These are phyloP conservation scores for Aspergillus affinis DNA, from an alignment of 495 filamentous ascomycete species.

Conservation along the genomic window DNA sequence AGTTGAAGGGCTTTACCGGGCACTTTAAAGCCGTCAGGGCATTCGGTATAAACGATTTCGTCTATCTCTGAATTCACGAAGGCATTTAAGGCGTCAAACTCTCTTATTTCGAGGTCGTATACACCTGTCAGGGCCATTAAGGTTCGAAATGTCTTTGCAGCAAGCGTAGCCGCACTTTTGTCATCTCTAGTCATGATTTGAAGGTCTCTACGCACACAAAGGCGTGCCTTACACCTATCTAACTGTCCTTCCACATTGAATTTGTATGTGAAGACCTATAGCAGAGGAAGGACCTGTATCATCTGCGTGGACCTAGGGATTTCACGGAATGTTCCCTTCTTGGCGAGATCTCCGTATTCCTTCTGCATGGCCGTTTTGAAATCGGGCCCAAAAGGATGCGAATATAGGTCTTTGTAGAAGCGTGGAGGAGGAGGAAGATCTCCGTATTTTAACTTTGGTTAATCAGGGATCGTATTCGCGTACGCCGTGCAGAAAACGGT, in stretches of 20 bases:
- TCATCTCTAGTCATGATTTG: background rate
- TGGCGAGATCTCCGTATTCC: no score
- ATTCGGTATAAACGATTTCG: slow-evolving; percentile 17
- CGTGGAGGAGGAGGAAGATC: no score
- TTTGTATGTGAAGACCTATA: background rate
- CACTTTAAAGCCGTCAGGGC: slow-evolving; percentile 13
- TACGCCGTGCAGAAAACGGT: no score
- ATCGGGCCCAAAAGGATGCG: no score
- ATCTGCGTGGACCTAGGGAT: no score
- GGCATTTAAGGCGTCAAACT: background rate
- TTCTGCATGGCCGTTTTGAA: no score
- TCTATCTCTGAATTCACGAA: slow-evolving; percentile 10
- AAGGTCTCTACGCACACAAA: background rate
- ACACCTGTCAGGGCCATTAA: background rate
- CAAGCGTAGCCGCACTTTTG: background rate
- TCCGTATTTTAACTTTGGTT: no score
- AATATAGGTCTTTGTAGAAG: no score
- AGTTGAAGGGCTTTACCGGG: slow-evolving; percentile 7
- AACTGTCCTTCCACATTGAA: background rate
- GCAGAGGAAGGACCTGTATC: background rate
- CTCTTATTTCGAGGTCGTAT: background rate
- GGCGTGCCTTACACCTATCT: background rate
- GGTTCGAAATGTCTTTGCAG: background rate
- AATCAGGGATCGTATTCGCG: no score
- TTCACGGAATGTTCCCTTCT: no score